Evolutionary conservation across 2,329 filamentous ascomycete genomes (phyloP), one percentile per base, ranked within the genome.

Genomic region (Acrocalymma vagum): DNA sequence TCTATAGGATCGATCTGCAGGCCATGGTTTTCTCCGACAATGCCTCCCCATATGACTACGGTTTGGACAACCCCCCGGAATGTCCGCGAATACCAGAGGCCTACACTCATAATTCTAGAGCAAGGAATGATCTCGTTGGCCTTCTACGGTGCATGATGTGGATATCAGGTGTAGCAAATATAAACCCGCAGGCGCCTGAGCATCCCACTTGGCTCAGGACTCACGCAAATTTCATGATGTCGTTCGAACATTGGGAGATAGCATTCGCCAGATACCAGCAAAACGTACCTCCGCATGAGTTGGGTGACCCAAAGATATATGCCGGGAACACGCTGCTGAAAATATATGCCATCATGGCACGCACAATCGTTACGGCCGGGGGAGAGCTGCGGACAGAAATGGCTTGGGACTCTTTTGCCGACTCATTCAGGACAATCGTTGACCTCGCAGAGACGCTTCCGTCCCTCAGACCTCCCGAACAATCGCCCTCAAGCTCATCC

Each of bases 1-100:
- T 65, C 1, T 58, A 55, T 32, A 57, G 60, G 9, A 60, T 65
- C 42, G 58, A 63, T 33, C 35, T 65, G 6, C 60, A 65, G 36
- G 58, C 62, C 16, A 65, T 65, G 60, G 62, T 58, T 2, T 65
- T 63, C 38, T 63, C 62, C 9, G 62, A 65, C 29, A 51, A 55
- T 21, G 29, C 55, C 13, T 59, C 58, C 6, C 53, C 51, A 7
- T 64, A 64, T 42, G 38, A 57, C 6, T 64, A 55, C 33, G 37
- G 39, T 5, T 28, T 58, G 6, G 51, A 55, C 16, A 48, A 40
- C 23, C 48, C 56, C 9, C 58, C 59, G 11, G 46, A 48, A 2
- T 55, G 46, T 29, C 59, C 59, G 6, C 29, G 24, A 9, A 55
- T 64, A 25, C 53, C 50, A 6, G 33, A 49, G 1, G 21, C 29